phyloP scores from a whole-genome alignment of 306 rosid species.

The Cucurbita ficifolia region DNA sequence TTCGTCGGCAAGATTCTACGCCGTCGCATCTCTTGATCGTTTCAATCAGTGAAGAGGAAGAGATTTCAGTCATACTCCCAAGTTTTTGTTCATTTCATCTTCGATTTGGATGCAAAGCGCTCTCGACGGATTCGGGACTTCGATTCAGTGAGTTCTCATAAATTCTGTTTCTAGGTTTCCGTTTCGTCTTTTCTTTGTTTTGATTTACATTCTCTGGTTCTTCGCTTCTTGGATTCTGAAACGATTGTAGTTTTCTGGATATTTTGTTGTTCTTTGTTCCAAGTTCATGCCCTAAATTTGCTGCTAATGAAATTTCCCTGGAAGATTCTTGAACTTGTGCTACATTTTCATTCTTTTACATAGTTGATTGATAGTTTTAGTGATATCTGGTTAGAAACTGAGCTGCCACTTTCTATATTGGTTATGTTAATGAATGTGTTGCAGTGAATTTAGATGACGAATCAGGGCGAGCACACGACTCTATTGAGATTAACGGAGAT shows the following conservation, averaged over 20 bases:
- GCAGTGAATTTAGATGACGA: conserved; percentile 49
- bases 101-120: neutral
- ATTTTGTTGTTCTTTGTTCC: neutral
- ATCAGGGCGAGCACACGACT: conserved; percentile 22
- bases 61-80: neutral
- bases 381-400: neutral
- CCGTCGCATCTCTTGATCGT: neutral
- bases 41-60: neutral
- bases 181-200: neutral
- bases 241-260: neutral
- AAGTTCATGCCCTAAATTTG: neutral
- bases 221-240: neutral
- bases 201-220: neutral
- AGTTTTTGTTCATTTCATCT: neutral
- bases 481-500: conserved; percentile 29
- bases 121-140: neutral
- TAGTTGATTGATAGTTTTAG: neutral
- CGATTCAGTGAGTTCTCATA: conserved; percentile 4
- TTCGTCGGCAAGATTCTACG: neutral
- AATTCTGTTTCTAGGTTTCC: neutral
- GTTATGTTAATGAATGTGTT: conserved; percentile 3
- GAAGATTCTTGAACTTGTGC: neutral
- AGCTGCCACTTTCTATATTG: neutral
- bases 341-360: neutral
- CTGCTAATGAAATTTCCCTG: neutral